A percentile compares a stretch with the other conserved stretches of the same genome.
Evolutionary conservation across 495 filamentous ascomycete genomes (phyloP).

Genomic region (Podospora anserina): DNA sequence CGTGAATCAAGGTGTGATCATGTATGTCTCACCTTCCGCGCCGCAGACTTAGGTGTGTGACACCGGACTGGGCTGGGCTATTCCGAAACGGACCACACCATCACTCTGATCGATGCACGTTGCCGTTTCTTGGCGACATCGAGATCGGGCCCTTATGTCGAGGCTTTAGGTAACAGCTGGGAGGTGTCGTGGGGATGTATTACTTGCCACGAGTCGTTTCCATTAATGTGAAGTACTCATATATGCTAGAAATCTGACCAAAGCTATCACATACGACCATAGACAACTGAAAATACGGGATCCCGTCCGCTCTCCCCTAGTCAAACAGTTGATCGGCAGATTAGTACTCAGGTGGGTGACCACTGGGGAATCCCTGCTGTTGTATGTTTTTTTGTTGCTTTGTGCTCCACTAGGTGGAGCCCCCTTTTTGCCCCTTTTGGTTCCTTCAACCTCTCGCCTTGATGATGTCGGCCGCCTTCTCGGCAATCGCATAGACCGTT

Average conservation of each 20-base stretch:
- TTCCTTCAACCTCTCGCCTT: slow-evolving; percentile 10
- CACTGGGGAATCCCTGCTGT: slow-evolving; percentile 41
- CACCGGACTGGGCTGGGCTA: not conserved
- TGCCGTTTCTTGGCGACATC: not conserved
- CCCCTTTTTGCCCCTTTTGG: not conserved
- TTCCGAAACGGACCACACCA: not conserved
- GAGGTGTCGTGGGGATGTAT: not conserved
- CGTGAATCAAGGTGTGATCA: not conserved
- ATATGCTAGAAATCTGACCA: not conserved
- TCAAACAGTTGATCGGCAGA: slow-evolving; percentile 37
- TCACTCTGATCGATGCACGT: not conserved
- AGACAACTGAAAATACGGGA: slow-evolving; percentile 35
- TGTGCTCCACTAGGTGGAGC: not conserved
- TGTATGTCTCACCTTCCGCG: not conserved
- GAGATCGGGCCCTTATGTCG: not conserved
- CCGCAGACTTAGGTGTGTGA: not conserved
- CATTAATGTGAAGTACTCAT: not conserved
- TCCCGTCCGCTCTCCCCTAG: slow-evolving; percentile 54
- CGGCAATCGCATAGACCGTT: slow-evolving; percentile 41
- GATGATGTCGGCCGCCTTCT: slow-evolving; percentile 34
- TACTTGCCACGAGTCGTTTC: not conserved
- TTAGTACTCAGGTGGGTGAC: slow-evolving; percentile 45
- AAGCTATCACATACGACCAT: slow-evolving; percentile 1
- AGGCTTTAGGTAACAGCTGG: not conserved
- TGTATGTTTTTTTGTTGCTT: slow-evolving; percentile 39